Conservation (phyloP, 2,329 filamentous ascomycete species). For the Colletotrichum sp. region DNA sequence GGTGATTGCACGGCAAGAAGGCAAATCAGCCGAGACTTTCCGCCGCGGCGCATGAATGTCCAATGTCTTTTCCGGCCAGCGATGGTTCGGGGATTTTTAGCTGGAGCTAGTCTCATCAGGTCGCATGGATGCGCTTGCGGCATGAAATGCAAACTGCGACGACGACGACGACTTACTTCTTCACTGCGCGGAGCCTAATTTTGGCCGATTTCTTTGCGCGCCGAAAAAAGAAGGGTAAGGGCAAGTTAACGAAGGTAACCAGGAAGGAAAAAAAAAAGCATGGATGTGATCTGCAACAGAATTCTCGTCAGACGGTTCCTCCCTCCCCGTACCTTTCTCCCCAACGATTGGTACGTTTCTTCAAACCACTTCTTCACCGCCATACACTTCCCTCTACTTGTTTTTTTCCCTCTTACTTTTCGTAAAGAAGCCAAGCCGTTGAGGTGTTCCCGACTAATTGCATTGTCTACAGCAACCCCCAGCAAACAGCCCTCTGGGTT, state of each 20-base stretch:
- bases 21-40: constrained; percentile 1
- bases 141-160: background rate
- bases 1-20: background rate
- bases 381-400: background rate
- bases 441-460: background rate
- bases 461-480: background rate
- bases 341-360: background rate
- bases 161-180: background rate
- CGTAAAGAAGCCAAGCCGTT: background rate
- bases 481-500: background rate
- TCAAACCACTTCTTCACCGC: background rate
- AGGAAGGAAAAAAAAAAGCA: background rate
- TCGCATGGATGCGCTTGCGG: constrained; percentile 15
- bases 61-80: background rate
- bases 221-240: background rate
- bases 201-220: background rate
- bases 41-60: constrained; percentile 6
- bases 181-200: background rate
- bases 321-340: background rate
- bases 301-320: background rate
- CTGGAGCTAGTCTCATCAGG: background rate
- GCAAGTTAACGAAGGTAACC: background rate
- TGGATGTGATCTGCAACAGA: constrained; percentile 13
- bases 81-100: background rate
- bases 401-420: background rate